Conservation (phyloP, 2,329 filamentous ascomycete genomes). For the Xylariaceae sp. region DNA sequence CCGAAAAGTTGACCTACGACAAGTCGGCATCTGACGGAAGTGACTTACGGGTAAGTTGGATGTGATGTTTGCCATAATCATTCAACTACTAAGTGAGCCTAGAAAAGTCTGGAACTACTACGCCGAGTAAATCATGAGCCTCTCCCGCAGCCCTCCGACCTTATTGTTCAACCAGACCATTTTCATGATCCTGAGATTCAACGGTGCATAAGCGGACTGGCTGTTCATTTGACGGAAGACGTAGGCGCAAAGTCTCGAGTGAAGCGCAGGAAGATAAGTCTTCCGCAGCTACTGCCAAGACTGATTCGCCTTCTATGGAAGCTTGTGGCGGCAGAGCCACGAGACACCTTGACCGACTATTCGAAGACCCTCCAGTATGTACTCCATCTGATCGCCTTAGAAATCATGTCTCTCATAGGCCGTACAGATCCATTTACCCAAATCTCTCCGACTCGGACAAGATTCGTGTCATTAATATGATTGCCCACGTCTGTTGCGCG, state of each 20-base stretch:
- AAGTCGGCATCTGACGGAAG: conserved; percentile 32
- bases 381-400: conserved; percentile 1
- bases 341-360: conserved; percentile 29
- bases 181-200: conserved; percentile 28
- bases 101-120: conserved; percentile 32
- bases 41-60: conserved; percentile 39
- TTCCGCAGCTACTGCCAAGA: conserved; percentile 21
- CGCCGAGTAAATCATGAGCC: conserved; percentile 23
- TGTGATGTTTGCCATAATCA: conserved; percentile 10
- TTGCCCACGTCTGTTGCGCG: conserved; percentile 56
- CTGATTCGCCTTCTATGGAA: conserved; percentile 26
- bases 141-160: conserved; percentile 18
- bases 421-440: conserved; percentile 39
- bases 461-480: conserved; percentile 47
- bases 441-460: conserved; percentile 44
- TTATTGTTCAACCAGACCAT: conserved; percentile 19
- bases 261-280: conserved; percentile 32
- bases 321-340: conserved; percentile 28
- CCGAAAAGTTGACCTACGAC: conserved; percentile 34
- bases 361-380: conserved; percentile 45
- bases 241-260: conserved; percentile 21
- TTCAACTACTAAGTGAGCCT: conserved; percentile 20
- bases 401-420: conserved; percentile 25
- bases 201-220: conserved; percentile 22
- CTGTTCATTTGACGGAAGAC: conserved; percentile 11